These are phyloP conservation scores for Gnaphalium uliginosum DNA, from an alignment of 129 eudicot species.

Conservation along the genomic window DNA sequence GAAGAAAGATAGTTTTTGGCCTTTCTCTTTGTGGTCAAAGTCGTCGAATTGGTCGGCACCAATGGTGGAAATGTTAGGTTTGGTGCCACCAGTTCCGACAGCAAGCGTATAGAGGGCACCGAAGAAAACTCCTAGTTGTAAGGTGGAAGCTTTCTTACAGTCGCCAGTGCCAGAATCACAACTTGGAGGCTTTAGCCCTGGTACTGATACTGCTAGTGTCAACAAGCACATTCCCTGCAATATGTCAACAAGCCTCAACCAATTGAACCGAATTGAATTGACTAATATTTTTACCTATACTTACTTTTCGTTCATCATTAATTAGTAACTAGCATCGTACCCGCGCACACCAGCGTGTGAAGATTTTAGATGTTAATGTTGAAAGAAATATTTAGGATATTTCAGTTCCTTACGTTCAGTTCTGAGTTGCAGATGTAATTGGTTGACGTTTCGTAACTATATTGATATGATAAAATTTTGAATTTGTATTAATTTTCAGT, in stretches of 20 bases:
- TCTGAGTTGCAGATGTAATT: too few species aligned
- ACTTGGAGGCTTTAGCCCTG: constrained; percentile 51
- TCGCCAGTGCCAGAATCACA: constrained; percentile 35
- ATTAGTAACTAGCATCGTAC: too few species aligned
- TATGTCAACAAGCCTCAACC: background rate
- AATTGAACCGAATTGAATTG: too few species aligned
- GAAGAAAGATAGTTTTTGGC: constrained; percentile 53
- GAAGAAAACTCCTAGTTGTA: constrained; percentile 41
- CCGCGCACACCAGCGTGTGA: too few species aligned
- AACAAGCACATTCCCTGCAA: constrained; percentile 45
- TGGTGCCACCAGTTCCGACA: constrained; percentile 56
- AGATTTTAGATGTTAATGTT: too few species aligned
- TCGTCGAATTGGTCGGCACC: constrained; percentile 68
- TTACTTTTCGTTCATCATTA: too few species aligned
- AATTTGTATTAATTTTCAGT: too few species aligned
- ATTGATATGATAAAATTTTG: too few species aligned
- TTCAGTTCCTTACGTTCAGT: too few species aligned
- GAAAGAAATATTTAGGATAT: too few species aligned
- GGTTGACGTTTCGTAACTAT: too few species aligned
- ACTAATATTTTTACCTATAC: background rate
- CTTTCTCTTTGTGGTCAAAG: constrained; percentile 53
- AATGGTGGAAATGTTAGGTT: constrained; percentile 59
- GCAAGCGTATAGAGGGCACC: constrained; percentile 52
- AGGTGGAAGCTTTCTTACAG: constrained; percentile 43
- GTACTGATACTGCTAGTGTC: constrained; percentile 53